These are phyloP conservation scores for Aspergillus pseudoterreus DNA, from an alignment of 2,329 filamentous ascomycete species.

Conservation along the genomic window DNA sequence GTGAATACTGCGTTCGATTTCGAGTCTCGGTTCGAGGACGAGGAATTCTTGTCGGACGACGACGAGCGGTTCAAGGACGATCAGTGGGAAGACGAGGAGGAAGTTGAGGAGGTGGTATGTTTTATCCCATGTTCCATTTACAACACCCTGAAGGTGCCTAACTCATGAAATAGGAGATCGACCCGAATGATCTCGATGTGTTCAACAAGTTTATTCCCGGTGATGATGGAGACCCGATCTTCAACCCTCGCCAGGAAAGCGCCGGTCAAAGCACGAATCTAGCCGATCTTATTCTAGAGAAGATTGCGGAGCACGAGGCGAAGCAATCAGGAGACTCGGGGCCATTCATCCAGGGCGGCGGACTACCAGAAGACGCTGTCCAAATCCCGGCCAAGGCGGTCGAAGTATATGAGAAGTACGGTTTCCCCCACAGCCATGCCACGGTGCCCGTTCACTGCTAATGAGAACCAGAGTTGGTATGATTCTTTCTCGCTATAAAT, in stretches of 20 bases:
- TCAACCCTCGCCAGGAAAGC: slow-evolving; percentile 54
- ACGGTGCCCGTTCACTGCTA: slow-evolving; percentile 9
- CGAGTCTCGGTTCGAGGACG: slow-evolving; percentile 66
- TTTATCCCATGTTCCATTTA: not conserved
- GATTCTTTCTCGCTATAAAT: slow-evolving; percentile 88
- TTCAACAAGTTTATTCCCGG: slow-evolving; percentile 87
- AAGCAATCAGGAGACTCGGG: slow-evolving; percentile 48
- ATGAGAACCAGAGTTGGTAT: slow-evolving; percentile 64
- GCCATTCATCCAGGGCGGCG: slow-evolving; percentile 49
- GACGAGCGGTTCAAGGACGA: slow-evolving; percentile 55
- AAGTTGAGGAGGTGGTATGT: slow-evolving; percentile 47
- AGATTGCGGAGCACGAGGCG: slow-evolving; percentile 89
- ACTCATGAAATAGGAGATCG: slow-evolving; percentile 60
- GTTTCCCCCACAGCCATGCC: not conserved
- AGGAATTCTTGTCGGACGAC: slow-evolving; percentile 45
- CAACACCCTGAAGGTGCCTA: not conserved
- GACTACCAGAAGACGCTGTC: slow-evolving; percentile 70
- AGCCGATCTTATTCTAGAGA: slow-evolving; percentile 87
- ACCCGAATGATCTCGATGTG: slow-evolving; percentile 81
- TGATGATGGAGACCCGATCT: slow-evolving; percentile 68
- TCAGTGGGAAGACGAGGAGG: slow-evolving; percentile 77
- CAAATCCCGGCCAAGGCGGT: slow-evolving; percentile 88
- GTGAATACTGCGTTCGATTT: slow-evolving; percentile 71
- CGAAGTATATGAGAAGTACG: slow-evolving; percentile 85
- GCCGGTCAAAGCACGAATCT: slow-evolving; percentile 68